Percentiles rank a stretch among this genome's conserved stretches.
Conservation (phyloP, 768 basidiomycete genomes). For the Mrakia hoshinonis region DNA sequence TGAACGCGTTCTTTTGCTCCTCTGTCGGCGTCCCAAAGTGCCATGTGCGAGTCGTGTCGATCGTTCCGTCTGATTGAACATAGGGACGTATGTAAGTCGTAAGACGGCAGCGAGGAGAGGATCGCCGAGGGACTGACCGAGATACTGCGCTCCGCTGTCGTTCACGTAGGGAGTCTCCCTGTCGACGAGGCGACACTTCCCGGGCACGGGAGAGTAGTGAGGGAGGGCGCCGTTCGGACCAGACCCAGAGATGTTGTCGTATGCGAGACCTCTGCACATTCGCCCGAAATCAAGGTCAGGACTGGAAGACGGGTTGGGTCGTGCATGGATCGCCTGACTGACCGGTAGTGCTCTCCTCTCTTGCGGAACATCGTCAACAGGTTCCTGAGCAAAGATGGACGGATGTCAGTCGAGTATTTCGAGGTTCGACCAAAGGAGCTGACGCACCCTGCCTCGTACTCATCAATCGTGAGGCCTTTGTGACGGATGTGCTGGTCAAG, state of each 20-base stretch:
- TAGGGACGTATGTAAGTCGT: slow-evolving; percentile 49
- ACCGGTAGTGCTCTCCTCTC: slow-evolving; percentile 38
- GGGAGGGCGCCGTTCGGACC: slow-evolving; percentile 90
- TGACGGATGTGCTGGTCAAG: slow-evolving; percentile 66
- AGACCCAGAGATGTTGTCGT: slow-evolving; percentile 60
- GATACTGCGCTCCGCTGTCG: slow-evolving; percentile 66
- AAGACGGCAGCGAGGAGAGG: background rate
- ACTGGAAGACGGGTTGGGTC: too few relatives aligned
- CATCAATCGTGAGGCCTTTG: slow-evolving; percentile 67
- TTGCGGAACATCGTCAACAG: slow-evolving; percentile 46
- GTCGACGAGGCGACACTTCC: slow-evolving; percentile 62
- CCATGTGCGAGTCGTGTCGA: slow-evolving; percentile 51
- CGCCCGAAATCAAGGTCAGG: too few relatives aligned
- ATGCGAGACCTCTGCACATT: slow-evolving; percentile 25
- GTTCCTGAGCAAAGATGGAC: slow-evolving; percentile 43
- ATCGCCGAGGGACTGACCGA: slow-evolving; percentile 25
- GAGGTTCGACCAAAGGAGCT: background rate
- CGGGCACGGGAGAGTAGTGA: slow-evolving; percentile 75
- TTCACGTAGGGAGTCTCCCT: slow-evolving; percentile 73
- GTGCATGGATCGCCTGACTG: too few relatives aligned
- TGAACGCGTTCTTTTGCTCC: slow-evolving; percentile 85
- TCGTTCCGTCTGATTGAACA: slow-evolving; percentile 58
- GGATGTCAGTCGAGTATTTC: background rate
- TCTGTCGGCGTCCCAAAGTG: slow-evolving; percentile 79
- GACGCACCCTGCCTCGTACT: slow-evolving; percentile 66